These are phyloP conservation scores for Ichthyophthirius multifiliis DNA, from an alignment of 169 alveolate species.

Conservation along the genomic window DNA sequence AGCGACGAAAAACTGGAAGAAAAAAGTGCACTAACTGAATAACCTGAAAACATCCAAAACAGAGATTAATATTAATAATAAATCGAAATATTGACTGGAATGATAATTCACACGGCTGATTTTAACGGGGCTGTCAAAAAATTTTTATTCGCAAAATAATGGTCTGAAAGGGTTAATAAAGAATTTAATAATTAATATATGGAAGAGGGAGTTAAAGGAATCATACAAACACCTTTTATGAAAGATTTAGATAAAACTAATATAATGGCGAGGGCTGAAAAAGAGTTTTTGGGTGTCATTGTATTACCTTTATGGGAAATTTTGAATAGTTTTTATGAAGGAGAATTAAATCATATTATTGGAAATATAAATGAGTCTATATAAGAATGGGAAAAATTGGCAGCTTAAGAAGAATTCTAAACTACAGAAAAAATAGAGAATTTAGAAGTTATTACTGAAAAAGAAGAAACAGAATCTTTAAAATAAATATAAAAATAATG, in stretches of 20 bases:
- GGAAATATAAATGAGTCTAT: neutral
- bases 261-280: constrained; percentile 28
- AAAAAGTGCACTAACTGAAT: neutral
- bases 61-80: neutral
- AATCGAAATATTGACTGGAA: constrained; percentile 11
- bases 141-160: neutral
- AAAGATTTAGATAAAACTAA: constrained; percentile 17
- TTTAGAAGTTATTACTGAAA: too few species aligned
- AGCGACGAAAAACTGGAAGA: neutral
- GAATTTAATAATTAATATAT: constrained; percentile 8
- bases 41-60: neutral
- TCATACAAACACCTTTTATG: constrained; percentile 19
- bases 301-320: constrained; percentile 32
- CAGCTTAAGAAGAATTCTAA: too few species aligned
- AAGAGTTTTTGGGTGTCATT: constrained; percentile 16
- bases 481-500: too few species aligned
- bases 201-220: constrained; percentile 4
- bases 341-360: neutral
- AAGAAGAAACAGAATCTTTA: too few species aligned
- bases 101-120: constrained; percentile 32
- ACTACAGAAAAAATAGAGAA: too few species aligned
- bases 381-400: neutral
- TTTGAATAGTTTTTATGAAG: constrained; percentile 16
- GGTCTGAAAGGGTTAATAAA: constrained; percentile 16
- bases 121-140: constrained; percentile 26